Percentiles rank a stretch among this genome's conserved stretches.
phyloP scores from a whole-genome alignment of 2,329 filamentous ascomycete species.

The Exophiala viscosa region DNA sequence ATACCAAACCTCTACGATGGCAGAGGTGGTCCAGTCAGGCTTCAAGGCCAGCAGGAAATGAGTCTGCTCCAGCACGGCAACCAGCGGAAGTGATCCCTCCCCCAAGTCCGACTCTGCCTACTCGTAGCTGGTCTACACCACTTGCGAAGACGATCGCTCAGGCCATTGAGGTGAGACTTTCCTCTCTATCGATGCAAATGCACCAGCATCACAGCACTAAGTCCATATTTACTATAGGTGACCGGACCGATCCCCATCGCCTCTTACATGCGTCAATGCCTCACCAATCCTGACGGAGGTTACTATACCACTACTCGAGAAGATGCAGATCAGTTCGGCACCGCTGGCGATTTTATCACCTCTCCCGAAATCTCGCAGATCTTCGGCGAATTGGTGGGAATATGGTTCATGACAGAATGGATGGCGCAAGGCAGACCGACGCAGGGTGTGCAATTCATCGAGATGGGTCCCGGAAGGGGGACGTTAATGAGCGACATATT shows the following conservation, averaged over 20 bases:
- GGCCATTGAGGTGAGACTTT: slow-evolving; percentile 68
- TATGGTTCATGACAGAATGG: slow-evolving; percentile 97
- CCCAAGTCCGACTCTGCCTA: slow-evolving; percentile 23
- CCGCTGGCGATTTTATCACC: slow-evolving; percentile 90
- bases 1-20: background rate
- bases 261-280: slow-evolving; percentile 96
- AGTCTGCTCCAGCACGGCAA: background rate
- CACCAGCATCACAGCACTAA: background rate
- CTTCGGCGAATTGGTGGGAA: slow-evolving; percentile 88
- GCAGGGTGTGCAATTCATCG: slow-evolving; percentile 79
- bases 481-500: slow-evolving; percentile 97
- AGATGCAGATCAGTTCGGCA: slow-evolving; percentile 78
- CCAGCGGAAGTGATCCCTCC: slow-evolving; percentile 2
- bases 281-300: slow-evolving; percentile 83
- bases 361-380: slow-evolving; percentile 97
- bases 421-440: slow-evolving; percentile 76
- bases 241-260: slow-evolving; percentile 91
- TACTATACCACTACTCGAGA: slow-evolving; percentile 78
- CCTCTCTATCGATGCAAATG: background rate
- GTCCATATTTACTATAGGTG: slow-evolving; percentile 45
- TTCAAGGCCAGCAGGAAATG: background rate
- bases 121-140: slow-evolving; percentile 82
- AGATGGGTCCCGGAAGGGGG: slow-evolving; percentile 88
- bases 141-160: slow-evolving; percentile 81
- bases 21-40: slow-evolving; percentile 2